Base-by-base conservation (phyloP, 108 stramenopile genomes). In the Nitzschia sp. region DNA sequence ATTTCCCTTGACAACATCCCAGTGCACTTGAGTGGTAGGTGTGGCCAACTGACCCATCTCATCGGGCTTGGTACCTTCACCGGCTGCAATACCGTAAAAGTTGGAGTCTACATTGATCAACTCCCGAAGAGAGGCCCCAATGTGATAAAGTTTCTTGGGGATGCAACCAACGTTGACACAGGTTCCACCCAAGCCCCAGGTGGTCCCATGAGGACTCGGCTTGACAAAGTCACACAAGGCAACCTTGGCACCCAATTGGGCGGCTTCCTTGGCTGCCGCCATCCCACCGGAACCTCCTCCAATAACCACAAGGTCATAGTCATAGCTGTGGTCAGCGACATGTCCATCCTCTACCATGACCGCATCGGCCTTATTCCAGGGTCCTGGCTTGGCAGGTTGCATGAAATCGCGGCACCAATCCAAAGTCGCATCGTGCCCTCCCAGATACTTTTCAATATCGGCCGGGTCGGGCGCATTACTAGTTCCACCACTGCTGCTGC, bases 81-180 rank as follows among this genome's bases (percentile, higher is more conserved):
- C 35, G 22, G 56, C 41, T 36, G 68, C 19, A 54, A 97, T 87
- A 8, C 96, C 96, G 70, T 80, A 98, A 53, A 79, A 75, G 21
- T 76, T 66, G 11, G 78, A 38, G 63, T 96, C 96, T n/a, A 67
- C 36, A 3, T 67, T 47, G 25, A 85, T 60, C 5, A 61, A 28
- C 52, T 92, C 89, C 30, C 83, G 72, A 11, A 96, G 32, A 13
- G 87, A 34, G 3, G 93, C 90, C 23, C 93, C 95, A 53, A 86
- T 80, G 69, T 99, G 98, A 89, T 95, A 97, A 13, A 99, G 82
- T 67, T 99, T 99, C 81, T 99, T 99, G 59, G 99, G 99, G 69
- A 99, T 99, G 82, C 99, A 99, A 22, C 99, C 90, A 8, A 92
- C 91, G 62, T 93, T 90, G 66, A 99, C 99, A 73, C 98, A 98